Percentiles rank a stretch among this genome's conserved stretches.
Evolutionary conservation across 345 rosid species (phyloP).

Genomic region (Pistacia vera): DNA sequence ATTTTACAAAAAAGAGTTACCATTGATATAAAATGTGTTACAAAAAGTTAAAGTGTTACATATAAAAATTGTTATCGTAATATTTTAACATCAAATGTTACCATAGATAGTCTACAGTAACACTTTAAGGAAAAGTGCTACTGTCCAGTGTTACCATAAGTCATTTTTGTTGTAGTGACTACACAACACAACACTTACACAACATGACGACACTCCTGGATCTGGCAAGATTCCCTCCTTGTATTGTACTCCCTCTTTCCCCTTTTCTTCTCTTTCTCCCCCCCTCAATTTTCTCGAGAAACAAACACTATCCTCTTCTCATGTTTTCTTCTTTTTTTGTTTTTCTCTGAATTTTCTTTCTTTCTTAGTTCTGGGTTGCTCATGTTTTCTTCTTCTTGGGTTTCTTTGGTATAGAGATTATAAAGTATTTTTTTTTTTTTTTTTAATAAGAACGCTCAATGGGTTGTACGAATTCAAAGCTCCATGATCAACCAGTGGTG

Average conservation of each 20-base stretch:
- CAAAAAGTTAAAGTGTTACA: no score
- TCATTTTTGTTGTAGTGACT: no score
- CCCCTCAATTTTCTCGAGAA: slow-evolving; percentile 25
- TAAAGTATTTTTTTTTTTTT: no score
- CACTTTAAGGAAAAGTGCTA: no score
- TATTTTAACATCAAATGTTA: no score
- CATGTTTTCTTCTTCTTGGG: background rate
- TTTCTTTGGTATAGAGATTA: no score
- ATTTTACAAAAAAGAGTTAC: no score
- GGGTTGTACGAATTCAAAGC: slow-evolving; percentile 92
- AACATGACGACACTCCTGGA: slow-evolving; percentile 55
- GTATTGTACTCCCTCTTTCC: slow-evolving; percentile 26
- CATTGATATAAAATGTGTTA: no score
- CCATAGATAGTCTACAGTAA: no score
- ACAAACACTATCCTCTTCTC: slow-evolving; percentile 25
- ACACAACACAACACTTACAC: background rate
- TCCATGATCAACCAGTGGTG: slow-evolving; percentile 95
- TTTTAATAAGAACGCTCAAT: slow-evolving; percentile 33
- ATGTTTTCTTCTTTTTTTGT: slow-evolving; percentile 9
- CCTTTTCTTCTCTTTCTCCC: no score
- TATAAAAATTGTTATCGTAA: no score
- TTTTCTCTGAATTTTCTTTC: background rate
- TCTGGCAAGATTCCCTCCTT: slow-evolving; percentile 77
- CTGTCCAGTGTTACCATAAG: no score
- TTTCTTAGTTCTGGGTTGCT: background rate